These are phyloP conservation scores for Trichoderma guizhouense DNA, from an alignment of 2,329 filamentous ascomycete species.

Conservation along the genomic window DNA sequence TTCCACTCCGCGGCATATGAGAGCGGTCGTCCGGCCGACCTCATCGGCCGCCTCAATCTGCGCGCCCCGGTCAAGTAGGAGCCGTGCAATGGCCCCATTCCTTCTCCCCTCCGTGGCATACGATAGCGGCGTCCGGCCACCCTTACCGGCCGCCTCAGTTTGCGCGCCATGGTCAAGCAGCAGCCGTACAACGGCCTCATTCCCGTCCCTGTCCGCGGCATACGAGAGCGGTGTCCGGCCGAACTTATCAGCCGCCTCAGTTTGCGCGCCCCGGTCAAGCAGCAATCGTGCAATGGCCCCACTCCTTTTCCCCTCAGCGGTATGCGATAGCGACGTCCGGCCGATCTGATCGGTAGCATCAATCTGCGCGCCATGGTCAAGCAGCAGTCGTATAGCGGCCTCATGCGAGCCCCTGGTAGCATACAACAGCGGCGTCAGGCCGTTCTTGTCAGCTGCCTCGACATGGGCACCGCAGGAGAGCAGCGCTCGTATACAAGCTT, in stretches of 20 bases:
- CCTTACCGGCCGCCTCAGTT: background rate
- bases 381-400: background rate
- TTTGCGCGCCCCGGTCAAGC: background rate
- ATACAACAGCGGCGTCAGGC: background rate
- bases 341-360: accelerated
- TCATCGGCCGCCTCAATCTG: background rate
- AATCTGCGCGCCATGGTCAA: background rate
- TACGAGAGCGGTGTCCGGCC: background rate
- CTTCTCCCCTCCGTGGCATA: accelerated
- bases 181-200: background rate
- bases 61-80: background rate
- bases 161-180: background rate
- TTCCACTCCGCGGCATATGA: background rate
- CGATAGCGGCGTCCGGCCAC: background rate
- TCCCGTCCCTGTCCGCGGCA: background rate
- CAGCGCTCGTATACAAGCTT: background rate
- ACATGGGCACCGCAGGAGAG: background rate
- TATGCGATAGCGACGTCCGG: background rate
- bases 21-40: background rate
- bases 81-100: background rate
- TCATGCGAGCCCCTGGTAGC: accelerated
- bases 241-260: background rate
- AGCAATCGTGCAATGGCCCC: background rate
- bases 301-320: accelerated
- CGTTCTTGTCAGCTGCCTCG: background rate